Evolutionary conservation across 106 monocot genomes (phyloP).

Genomic region (Dendrobium officinale): DNA sequence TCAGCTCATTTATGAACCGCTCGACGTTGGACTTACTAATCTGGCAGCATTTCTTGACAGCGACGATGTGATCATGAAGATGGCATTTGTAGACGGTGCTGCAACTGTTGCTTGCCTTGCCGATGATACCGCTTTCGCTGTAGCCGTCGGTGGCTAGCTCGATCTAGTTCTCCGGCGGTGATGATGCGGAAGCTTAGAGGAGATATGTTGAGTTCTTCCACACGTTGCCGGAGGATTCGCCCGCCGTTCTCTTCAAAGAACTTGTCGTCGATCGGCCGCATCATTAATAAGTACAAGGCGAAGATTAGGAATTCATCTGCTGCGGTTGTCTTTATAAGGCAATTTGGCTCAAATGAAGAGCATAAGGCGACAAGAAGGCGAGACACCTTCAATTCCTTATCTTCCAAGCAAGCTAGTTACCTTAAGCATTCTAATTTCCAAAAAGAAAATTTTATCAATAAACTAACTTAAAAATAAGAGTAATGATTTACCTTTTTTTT

Average conservation of each 20-base stretch:
- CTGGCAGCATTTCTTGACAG: background rate
- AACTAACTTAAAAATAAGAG: too few relatives aligned
- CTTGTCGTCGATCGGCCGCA: background rate
- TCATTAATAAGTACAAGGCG: background rate
- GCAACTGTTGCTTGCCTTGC: background rate
- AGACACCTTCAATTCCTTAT: too few relatives aligned
- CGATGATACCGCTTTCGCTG: background rate
- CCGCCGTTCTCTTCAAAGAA: background rate
- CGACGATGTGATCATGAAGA: background rate
- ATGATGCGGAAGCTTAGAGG: background rate
- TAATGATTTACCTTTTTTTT: too few relatives aligned
- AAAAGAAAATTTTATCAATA: too few relatives aligned
- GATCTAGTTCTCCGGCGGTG: background rate
- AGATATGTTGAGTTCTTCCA: background rate
- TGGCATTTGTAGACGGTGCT: background rate
- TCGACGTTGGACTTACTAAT: slow-evolving; percentile 18
- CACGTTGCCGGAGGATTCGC: background rate
- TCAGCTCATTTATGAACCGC: slow-evolving; percentile 42
- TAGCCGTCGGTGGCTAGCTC: slow-evolving; percentile 3
- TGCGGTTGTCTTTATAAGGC: too few relatives aligned
- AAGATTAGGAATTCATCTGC: too few relatives aligned
- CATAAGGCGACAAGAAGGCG: too few relatives aligned
- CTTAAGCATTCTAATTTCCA: too few relatives aligned
- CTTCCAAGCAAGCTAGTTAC: too few relatives aligned
- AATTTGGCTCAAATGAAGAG: too few relatives aligned